Percentiles rank a stretch among this genome's conserved stretches.
Evolutionary conservation across 2,329 filamentous ascomycete genomes (phyloP).

Genomic region (Apiospora arundinis): DNA sequence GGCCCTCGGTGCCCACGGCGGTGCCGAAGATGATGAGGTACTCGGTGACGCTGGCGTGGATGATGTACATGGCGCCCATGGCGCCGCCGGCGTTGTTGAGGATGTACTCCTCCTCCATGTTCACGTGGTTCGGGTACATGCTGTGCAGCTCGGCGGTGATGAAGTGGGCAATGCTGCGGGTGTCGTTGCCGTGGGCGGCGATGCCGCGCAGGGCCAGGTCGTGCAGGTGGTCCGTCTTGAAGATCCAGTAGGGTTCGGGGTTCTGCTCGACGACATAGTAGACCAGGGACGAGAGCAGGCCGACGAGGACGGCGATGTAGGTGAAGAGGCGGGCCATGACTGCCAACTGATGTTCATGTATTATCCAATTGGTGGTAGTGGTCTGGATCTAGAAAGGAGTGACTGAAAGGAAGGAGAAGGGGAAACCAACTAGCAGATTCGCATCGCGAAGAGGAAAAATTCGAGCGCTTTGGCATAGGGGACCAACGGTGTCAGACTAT

Average conservation of each 20-base stretch:
- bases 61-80: slow-evolving; percentile 91
- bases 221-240: slow-evolving; percentile 71
- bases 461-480: neutral
- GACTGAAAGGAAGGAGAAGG: neutral
- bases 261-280: slow-evolving; percentile 64
- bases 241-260: slow-evolving; percentile 75
- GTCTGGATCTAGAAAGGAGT: neutral
- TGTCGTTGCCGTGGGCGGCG: slow-evolving; percentile 75
- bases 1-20: slow-evolving; percentile 83
- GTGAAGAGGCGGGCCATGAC: slow-evolving; percentile 22
- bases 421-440: too few species aligned
- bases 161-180: slow-evolving; percentile 68
- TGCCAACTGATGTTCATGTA: neutral
- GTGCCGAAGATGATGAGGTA: slow-evolving; percentile 91
- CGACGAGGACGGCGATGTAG: slow-evolving; percentile 26
- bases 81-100: slow-evolving; percentile 93
- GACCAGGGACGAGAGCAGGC: slow-evolving; percentile 57
- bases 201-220: slow-evolving; percentile 72
- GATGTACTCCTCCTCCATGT: slow-evolving; percentile 80
- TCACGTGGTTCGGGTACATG: slow-evolving; percentile 63
- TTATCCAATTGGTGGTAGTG: neutral
- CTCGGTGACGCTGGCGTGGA: slow-evolving; percentile 87
- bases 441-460: neutral
- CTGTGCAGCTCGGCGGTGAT: slow-evolving; percentile 72
- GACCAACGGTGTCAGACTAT: neutral